phyloP scores from a whole-genome alignment of 2,329 filamentous ascomycete species.

The Fusarium sp. region DNA sequence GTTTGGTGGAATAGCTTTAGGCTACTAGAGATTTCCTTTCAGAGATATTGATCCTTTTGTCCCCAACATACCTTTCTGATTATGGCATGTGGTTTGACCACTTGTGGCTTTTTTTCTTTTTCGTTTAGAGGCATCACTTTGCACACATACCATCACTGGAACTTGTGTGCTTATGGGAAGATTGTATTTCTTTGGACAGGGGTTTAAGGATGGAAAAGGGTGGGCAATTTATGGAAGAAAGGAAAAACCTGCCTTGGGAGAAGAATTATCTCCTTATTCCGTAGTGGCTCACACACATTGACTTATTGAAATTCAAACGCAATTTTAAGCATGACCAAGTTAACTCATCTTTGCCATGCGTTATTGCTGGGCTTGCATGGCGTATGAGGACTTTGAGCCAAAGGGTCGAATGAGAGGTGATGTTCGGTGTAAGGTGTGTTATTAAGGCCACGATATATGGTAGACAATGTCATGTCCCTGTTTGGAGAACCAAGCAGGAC shows the following conservation, averaged over 20 bases:
- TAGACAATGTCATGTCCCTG: background rate
- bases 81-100: background rate
- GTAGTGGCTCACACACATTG: background rate
- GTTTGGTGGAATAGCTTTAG: conserved; percentile 45
- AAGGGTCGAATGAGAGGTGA: background rate
- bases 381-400: background rate
- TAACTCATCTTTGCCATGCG: background rate
- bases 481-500: conserved; percentile 1
- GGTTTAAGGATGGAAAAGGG: conserved; percentile 31
- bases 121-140: conserved; percentile 39
- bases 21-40: background rate
- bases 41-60: background rate
- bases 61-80: conserved; percentile 1
- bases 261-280: conserved; percentile 24
- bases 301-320: background rate
- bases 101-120: conserved; percentile 1
- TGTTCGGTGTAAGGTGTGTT: background rate
- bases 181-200: conserved; percentile 18
- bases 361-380: background rate
- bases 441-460: background rate
- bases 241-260: conserved; percentile 10
- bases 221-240: conserved; percentile 2
- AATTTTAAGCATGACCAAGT: background rate
- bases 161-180: conserved; percentile 27
- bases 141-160: conserved; percentile 47